Conservation (phyloP, 805 yeast species). For the Suhomyces faveliae region DNA sequence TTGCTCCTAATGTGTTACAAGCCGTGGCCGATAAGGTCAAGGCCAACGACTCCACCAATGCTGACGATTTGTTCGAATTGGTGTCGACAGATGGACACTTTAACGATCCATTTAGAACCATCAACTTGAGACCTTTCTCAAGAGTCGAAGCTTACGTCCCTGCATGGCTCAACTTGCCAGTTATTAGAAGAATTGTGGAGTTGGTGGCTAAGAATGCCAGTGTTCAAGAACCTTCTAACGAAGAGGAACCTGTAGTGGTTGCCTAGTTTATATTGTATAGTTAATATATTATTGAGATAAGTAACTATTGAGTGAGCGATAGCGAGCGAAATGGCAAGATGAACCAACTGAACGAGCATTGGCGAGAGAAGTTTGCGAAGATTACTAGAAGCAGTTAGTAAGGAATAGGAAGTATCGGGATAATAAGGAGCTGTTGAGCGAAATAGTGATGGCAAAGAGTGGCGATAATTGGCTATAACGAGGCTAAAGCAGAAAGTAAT, state of each 20-base stretch:
- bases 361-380: too few relatives aligned
- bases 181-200: slow-evolving; percentile 83
- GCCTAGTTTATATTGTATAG: neutral
- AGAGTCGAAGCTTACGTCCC: slow-evolving; percentile 91
- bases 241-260: neutral
- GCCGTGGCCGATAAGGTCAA: slow-evolving; percentile 80
- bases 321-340: too few relatives aligned
- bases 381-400: too few relatives aligned
- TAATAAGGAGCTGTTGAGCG: too few relatives aligned
- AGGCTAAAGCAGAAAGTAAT: too few relatives aligned
- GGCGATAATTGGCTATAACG: too few relatives aligned
- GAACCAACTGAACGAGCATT: too few relatives aligned
- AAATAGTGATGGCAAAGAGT: too few relatives aligned
- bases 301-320: too few relatives aligned
- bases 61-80: slow-evolving; percentile 66
- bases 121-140: slow-evolving; percentile 73
- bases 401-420: too few relatives aligned
- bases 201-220: slow-evolving; percentile 81
- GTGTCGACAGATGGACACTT: slow-evolving; percentile 71
- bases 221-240: slow-evolving; percentile 49
- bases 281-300: neutral
- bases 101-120: slow-evolving; percentile 78
- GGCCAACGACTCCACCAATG: slow-evolving; percentile 49
- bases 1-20: slow-evolving; percentile 75
- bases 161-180: slow-evolving; percentile 87